Evolutionary conservation across 371 early-diverging fungal species (phyloP).

Genomic region (Dinochytrium kinnereticum): DNA sequence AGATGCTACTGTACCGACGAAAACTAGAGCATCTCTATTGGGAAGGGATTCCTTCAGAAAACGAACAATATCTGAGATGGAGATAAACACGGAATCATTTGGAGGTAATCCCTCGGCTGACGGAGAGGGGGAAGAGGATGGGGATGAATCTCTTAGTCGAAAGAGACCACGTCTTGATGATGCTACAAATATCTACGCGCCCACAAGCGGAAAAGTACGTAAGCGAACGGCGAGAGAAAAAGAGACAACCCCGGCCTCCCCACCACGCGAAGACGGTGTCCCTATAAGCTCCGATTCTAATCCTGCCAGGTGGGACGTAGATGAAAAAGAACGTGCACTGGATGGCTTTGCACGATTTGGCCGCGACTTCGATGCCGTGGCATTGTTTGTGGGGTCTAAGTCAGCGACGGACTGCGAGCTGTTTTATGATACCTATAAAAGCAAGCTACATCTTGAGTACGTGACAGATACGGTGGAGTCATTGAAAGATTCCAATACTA

Average conservation of each 20-base stretch:
- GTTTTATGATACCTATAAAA: conserved; percentile 62
- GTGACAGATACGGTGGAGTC: conserved; percentile 16
- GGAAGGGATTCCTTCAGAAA: background rate
- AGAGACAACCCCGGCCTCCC: conserved; percentile 8
- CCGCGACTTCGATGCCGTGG: conserved; percentile 73
- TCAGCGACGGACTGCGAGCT: conserved; percentile 83
- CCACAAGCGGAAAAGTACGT: background rate
- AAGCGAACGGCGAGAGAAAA: background rate
- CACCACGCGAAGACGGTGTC: conserved; percentile 6
- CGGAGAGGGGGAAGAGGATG: background rate
- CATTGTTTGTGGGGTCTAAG: conserved; percentile 74
- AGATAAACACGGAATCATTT: too few species aligned
- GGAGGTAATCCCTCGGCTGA: too few species aligned
- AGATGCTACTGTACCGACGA: background rate
- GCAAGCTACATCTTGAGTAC: conserved; percentile 29
- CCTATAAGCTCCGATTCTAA: background rate
- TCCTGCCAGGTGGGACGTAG: conserved; percentile 65
- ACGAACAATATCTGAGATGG: too few species aligned
- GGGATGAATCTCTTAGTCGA: background rate
- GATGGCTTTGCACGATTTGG: conserved; percentile 78
- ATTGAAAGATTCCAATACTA: background rate
- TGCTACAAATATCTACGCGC: background rate
- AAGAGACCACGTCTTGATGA: conserved; percentile 9
- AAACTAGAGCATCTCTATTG: background rate
- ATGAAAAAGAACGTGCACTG: conserved; percentile 74